These are phyloP conservation scores for Mycena albidolilacea DNA, from an alignment of 768 basidiomycete genomes.

Conservation along the genomic window DNA sequence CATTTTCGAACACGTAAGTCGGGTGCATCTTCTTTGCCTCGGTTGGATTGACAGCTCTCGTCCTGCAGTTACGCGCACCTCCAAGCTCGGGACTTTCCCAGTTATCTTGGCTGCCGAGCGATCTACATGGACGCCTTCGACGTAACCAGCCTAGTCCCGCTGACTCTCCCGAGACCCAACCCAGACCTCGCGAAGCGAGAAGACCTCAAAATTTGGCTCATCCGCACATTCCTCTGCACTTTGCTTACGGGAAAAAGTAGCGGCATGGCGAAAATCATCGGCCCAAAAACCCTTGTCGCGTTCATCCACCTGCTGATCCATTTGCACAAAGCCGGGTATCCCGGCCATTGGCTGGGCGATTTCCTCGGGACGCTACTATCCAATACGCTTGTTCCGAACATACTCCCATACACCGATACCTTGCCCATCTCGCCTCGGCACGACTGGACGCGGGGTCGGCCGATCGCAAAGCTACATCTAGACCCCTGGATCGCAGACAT, in stretches of 20 bases:
- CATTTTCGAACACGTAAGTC: slow-evolving; percentile 8
- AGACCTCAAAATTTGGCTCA: slow-evolving; percentile 9
- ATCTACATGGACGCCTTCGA: slow-evolving; percentile 2
- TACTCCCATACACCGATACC: slow-evolving; percentile 40
- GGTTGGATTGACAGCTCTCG: too few species aligned
- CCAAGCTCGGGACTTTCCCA: background rate
- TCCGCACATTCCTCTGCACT: slow-evolving; percentile 8
- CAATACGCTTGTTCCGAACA: slow-evolving; percentile 45
- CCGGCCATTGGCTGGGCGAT: slow-evolving; percentile 54
- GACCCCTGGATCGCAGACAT: slow-evolving; percentile 15
- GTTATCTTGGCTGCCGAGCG: slow-evolving; percentile 10
- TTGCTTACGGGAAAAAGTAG: background rate
- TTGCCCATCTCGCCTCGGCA: slow-evolving; percentile 10
- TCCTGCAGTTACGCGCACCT: slow-evolving; percentile 12
- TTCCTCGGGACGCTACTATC: slow-evolving; percentile 45
- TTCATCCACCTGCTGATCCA: slow-evolving; percentile 51
- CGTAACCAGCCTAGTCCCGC: background rate
- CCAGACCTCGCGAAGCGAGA: background rate
- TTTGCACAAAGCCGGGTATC: slow-evolving; percentile 52
- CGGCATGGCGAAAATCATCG: background rate
- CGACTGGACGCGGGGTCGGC: background rate
- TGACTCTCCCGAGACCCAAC: background rate
- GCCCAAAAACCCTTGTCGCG: slow-evolving; percentile 50
- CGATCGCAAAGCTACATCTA: background rate
- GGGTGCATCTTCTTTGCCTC: background rate